Evolutionary conservation across 257 asterid species (phyloP), one percentile per base, ranked within the genome.

Genomic region (Salvia hispanica): DNA sequence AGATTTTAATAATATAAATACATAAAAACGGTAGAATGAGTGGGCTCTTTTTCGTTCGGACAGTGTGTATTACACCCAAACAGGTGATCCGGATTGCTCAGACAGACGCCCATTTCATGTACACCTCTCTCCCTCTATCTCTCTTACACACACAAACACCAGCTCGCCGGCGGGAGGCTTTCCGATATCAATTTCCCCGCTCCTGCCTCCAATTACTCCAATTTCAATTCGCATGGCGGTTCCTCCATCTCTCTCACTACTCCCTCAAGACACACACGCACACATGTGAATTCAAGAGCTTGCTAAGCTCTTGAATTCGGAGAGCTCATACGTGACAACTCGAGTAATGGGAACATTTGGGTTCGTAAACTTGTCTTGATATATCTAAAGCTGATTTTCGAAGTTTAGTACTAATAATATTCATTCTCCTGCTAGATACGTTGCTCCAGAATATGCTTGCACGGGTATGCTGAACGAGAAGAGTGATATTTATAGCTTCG

Each of bases 291-390:
- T n/a, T n/a, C n/a, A n/a, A n/a, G n/a, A n/a, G n/a, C 97, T 93
- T 25, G 99, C 99, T 50, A 93, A 93, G 73, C 90, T 93, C 56
- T 80, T 93, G 80, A 86, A 88, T 76, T 86, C 97, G 8, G 99
- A 93, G 77, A 93, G 70, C 64, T 76, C 88, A 21, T 86, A 90
- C 31, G 96, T 93, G 81, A 85, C 97, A 2, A 93, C 99, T 73
- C 87, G 97, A 14, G 99, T 93, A 65, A 93, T 93, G 97, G 99
- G 99, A 72, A 93, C 99, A 44, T 90, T 93, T 68, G 99, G 99
- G 99, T 93, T 46, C 54, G 92, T 83, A 6, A 9, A 47, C 31
- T 25, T 64, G 51, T 57, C 48, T 39, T 31, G 42, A 12, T 8
- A 48, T 37, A 34, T 70, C 44, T 47, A 25, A n/a, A 25, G 31